Base-by-base conservation (phyloP, 371 early-diverging fungal genomes). In the Mortierella sp. region DNA sequence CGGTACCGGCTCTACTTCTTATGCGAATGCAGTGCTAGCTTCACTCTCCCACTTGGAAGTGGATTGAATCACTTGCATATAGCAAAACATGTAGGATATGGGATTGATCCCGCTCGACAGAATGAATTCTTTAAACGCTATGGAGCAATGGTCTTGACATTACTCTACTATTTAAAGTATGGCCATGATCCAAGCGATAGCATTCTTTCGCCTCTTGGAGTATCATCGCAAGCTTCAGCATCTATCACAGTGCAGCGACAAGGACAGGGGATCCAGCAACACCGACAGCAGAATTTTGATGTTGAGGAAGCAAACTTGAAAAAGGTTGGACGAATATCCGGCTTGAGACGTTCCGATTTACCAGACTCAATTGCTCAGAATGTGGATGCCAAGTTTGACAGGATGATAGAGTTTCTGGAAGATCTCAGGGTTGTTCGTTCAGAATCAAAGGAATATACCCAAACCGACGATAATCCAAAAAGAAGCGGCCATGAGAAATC, bases 41-140 rank as follows among this genome's bases (percentile, higher is more conserved):
- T 72, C 55, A 73, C 74, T n/a, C 51, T 68, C 2, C 79, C 79
- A 15, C 69, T 79, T 22, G 79, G 79, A 42, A 79, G 79, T n/a
- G 79, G 74, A 59, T 35, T 79, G 34, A 79, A 79, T 42, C 79
- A 79, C 29, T 54, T 79, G 10, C 79, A 79, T 19, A 79, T 79
- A 32, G 79, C 74, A 22, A 72, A 73, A 23, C 79, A 79, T 59
- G 43, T 51, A 0, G 79, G 79, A 43, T 79, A 79, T 26, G 67
- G 47, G 15, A 58, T 73, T 23, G 74, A 72, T 4, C 70, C 67
- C 1, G 70, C 47, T 15, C 57, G 74, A 7, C 55, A 66, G 42
- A 64, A 70, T 1, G 79, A 72, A 15, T 79, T 79, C 45, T 79
- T 79, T 31, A 45, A 43, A 32, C 59, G 53, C 17, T 73, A 79